Evolutionary conservation across 331 rosid species (phyloP).

Genomic region (Saraca asoca): DNA sequence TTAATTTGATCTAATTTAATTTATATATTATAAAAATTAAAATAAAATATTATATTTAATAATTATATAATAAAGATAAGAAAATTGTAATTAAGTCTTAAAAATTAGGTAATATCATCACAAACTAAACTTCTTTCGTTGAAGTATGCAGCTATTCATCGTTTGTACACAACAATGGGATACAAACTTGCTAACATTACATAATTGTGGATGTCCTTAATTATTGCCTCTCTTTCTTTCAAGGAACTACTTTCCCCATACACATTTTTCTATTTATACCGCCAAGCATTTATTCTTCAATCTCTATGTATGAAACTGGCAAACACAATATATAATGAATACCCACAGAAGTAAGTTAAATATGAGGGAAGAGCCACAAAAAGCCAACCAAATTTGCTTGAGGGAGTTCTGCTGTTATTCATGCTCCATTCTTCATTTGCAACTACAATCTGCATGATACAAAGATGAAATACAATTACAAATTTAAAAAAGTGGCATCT

Average conservation of each 20-base stretch:
- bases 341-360: constrained; percentile 19
- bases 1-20: too few species aligned
- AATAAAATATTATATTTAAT: too few species aligned
- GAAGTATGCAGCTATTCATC: too few species aligned
- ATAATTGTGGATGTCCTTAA: constrained; percentile 46
- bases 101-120: too few species aligned
- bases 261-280: constrained; percentile 51
- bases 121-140: too few species aligned
- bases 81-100: too few species aligned
- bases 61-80: too few species aligned
- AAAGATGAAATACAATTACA: constrained; percentile 17
- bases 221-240: constrained; percentile 51
- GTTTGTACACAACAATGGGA: too few species aligned
- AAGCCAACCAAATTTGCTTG: constrained; percentile 39
- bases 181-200: constrained; percentile 32
- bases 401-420: constrained; percentile 37
- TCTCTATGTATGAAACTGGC: constrained; percentile 42
- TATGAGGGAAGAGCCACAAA: constrained; percentile 23
- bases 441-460: constrained; percentile 52
- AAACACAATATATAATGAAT: constrained; percentile 24
- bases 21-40: too few species aligned
- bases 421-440: constrained; percentile 47
- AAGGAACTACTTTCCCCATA: constrained; percentile 48
- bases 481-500: too few species aligned
- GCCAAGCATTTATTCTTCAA: constrained; percentile 47